Conservation (phyloP, 108 stramenopile species). For the Cyclotella cryptica region DNA sequence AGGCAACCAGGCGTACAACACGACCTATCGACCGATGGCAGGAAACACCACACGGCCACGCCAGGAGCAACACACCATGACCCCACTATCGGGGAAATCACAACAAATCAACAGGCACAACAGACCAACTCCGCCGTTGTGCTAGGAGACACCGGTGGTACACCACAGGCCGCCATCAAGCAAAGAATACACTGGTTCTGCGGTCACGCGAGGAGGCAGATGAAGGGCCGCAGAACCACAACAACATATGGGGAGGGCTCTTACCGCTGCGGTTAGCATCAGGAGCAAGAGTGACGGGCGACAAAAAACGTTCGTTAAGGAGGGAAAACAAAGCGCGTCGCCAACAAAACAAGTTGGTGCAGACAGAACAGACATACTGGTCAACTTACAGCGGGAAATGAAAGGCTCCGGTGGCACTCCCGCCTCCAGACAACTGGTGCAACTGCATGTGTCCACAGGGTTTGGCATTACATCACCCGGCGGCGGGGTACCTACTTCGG, state of each 20-base stretch:
- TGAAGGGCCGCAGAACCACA: too few species aligned
- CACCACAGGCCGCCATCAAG: too few species aligned
- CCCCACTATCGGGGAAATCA: too few species aligned
- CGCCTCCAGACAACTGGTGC: not conserved
- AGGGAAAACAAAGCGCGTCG: not conserved
- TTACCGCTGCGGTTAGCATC: not conserved
- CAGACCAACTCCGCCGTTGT: too few species aligned
- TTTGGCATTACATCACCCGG: conserved; percentile 25
- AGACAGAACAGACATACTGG: conserved; percentile 1
- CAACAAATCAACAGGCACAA: not conserved
- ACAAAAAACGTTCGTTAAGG: not conserved
- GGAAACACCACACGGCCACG: too few species aligned
- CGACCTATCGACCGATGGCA: too few species aligned
- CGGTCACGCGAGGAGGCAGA: too few species aligned
- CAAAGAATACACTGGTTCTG: not conserved
- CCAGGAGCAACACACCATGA: not conserved
- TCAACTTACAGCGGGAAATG: not conserved
- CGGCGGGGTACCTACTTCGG: too few species aligned
- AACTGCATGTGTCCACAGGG: conserved; percentile 25
- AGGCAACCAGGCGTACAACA: too few species aligned
- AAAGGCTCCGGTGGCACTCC: not conserved
- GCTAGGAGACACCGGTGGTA: too few species aligned
- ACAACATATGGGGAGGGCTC: too few species aligned
- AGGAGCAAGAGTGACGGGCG: not conserved
- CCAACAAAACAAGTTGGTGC: not conserved